These are phyloP conservation scores for Umbelopsis vinacea DNA, from an alignment of 192 early-diverging fungal genomes.

Conservation along the genomic window DNA sequence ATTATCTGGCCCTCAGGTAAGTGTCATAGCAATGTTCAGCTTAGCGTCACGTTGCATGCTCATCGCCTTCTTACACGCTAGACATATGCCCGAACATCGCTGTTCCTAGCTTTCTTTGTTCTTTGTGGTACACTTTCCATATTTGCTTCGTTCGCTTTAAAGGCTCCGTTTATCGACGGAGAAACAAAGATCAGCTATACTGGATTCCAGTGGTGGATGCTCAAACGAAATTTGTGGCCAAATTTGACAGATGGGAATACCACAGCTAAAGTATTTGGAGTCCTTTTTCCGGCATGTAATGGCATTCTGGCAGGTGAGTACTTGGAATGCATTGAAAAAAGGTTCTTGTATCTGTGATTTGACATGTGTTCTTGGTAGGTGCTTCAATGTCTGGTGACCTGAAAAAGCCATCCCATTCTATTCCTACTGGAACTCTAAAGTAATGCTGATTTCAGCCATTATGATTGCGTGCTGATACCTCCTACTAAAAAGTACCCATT, in stretches of 20 bases:
- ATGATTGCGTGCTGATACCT: not conserved
- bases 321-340: not conserved
- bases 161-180: constrained; percentile 54
- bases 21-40: not conserved
- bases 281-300: constrained; percentile 73
- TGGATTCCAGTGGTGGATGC: constrained; percentile 58
- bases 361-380: constrained; percentile 31
- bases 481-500: constrained; percentile 16
- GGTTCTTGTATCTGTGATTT: not conserved
- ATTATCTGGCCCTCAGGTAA: constrained; percentile 60
- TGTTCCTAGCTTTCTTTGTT: constrained; percentile 59
- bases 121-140: constrained; percentile 58
- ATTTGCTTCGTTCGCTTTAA: constrained; percentile 61
- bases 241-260: constrained; percentile 51
- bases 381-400: constrained; percentile 74
- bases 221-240: constrained; percentile 70
- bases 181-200: constrained; percentile 62
- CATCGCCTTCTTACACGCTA: not conserved
- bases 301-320: constrained; percentile 62
- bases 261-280: constrained; percentile 58
- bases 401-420: constrained; percentile 67
- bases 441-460: not conserved
- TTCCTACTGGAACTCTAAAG: constrained; percentile 62
- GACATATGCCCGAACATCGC: constrained; percentile 62
- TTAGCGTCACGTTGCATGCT: no score